These are phyloP conservation scores for Tolypocladium tropicale DNA, from an alignment of 2,329 filamentous ascomycete genomes.

Conservation along the genomic window DNA sequence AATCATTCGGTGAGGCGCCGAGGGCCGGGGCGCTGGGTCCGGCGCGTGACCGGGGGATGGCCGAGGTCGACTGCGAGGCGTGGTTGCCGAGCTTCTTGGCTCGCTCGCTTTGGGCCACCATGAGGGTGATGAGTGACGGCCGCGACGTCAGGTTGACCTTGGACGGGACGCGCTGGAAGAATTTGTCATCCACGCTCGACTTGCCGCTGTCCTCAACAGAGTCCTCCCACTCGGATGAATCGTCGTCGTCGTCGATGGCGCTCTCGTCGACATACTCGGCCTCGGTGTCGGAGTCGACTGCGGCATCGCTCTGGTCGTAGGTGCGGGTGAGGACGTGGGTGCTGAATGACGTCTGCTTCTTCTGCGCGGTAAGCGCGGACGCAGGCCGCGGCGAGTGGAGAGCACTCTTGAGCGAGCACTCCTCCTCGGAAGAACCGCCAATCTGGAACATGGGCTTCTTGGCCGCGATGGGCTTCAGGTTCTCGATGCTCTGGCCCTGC, in stretches of 20 bases:
- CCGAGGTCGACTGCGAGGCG: conserved; percentile 56
- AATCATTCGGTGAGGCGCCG: conserved; percentile 44
- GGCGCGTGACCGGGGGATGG: conserved; percentile 55
- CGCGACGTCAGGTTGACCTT: conserved; percentile 74
- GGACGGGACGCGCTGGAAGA: conserved; percentile 89
- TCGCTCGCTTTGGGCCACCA: conserved; percentile 71
- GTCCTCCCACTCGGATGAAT: conserved; percentile 49
- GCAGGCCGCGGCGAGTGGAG: conserved; percentile 33
- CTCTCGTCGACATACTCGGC: conserved; percentile 68
- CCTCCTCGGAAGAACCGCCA: conserved; percentile 60
- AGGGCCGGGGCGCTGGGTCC: conserved; percentile 31
- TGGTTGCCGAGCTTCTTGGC: conserved; percentile 58
- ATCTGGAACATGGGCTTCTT: conserved; percentile 39
- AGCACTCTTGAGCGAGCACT: conserved; percentile 58
- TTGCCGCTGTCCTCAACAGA: conserved; percentile 74
- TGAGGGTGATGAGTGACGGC: conserved; percentile 79
- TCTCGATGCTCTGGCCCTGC: conserved; percentile 37
- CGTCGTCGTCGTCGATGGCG: conserved; percentile 67
- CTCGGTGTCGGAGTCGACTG: conserved; percentile 28
- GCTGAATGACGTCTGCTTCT: conserved; percentile 73
- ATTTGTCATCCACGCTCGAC: conserved; percentile 70
- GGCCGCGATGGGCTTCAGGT: conserved; percentile 21
- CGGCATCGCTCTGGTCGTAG: conserved; percentile 39
- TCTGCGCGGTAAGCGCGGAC: conserved; percentile 25
- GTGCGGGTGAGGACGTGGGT: conserved; percentile 62